Base-by-base conservation (phyloP, 2,329 filamentous ascomycete genomes). In the Sclerotinia glacialis region DNA sequence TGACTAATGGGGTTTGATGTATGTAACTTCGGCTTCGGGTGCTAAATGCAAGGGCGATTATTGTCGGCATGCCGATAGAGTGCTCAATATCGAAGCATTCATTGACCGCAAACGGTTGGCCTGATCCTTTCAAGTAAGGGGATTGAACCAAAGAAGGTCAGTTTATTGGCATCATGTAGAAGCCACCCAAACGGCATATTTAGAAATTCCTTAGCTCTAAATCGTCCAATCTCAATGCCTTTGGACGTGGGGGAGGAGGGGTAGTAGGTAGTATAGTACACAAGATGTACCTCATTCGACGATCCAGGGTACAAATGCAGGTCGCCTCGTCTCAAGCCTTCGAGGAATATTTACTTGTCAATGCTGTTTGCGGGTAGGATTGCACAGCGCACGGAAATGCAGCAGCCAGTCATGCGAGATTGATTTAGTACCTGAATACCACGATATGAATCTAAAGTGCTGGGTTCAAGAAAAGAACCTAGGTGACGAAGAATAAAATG, bases 231-330 rank as follows among this genome's bases (percentile, higher is more conserved):
- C 23, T 37, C 16, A 55, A 55, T 55, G 28, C 21, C 14, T 26
- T 7, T 21, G 14, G 44, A 12, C 28, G 58, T 61, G 58, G 58
- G 56, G n/a, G n/a, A n/a, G n/a, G n/a, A n/a, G n/a, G n/a, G 58
- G 58, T 61, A n/a, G 14, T n/a, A 49, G 49, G 34, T 7, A 40
- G 11, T 16, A 26, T 18, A 61, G 11, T 4, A 49, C 46, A 61
- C 58, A 14, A 23, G 44, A 37, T 49, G 18, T 18, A 11, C 31
- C 34, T 26, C 28, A 34, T 54, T 37, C 52, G 11, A 9, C 28
- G 53, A 55, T 7, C 34, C 7, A 34, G 8, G 31, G 31, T n/a
- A 11, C 34, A 37, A 31, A 16, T 12, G 18, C 37, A 21, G 26
- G 23, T 58, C 9, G 8, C 55, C 44, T 61, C n/a, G 31, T 26